Evolutionary conservation across 108 stramenopile species (phyloP).

Genomic region (Pelagomonas calceolata): DNA sequence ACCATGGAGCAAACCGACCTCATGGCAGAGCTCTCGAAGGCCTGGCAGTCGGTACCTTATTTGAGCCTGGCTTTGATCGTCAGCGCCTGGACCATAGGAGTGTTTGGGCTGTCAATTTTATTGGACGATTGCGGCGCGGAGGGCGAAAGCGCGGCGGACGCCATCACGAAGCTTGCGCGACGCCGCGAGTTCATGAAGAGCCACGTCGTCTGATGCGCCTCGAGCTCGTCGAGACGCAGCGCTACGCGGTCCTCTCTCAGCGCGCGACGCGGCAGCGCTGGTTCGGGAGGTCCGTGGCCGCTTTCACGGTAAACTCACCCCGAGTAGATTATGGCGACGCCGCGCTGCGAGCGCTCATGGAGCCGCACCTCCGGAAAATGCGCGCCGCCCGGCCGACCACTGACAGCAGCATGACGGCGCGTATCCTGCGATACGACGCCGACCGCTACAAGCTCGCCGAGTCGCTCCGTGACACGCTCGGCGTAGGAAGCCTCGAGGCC

Average conservation of each 20-base stretch:
- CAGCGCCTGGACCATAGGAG: too few species aligned
- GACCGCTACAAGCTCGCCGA: background rate
- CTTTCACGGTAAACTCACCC: background rate
- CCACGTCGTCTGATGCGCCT: too few species aligned
- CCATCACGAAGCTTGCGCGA: too few species aligned
- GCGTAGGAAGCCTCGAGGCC: background rate
- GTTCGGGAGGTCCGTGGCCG: background rate
- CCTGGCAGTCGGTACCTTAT: too few species aligned
- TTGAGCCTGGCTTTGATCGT: too few species aligned
- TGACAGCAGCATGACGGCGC: too few species aligned
- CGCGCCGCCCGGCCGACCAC: background rate
- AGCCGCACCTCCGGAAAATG: background rate
- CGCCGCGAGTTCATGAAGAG: too few species aligned
- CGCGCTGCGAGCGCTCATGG: background rate
- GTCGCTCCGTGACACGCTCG: background rate
- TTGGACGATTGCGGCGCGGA: too few species aligned
- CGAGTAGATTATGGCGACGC: background rate
- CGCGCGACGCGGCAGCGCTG: background rate
- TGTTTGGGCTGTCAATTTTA: too few species aligned
- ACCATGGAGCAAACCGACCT: too few species aligned
- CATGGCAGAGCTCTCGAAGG: too few species aligned
- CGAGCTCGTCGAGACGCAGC: background rate
- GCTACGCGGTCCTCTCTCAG: background rate
- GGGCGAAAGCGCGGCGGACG: too few species aligned
- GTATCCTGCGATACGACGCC: background rate